These are phyloP conservation scores for Pseudozyma thailandica DNA, from an alignment of 1,284 basidiomycete species.

Conservation along the genomic window DNA sequence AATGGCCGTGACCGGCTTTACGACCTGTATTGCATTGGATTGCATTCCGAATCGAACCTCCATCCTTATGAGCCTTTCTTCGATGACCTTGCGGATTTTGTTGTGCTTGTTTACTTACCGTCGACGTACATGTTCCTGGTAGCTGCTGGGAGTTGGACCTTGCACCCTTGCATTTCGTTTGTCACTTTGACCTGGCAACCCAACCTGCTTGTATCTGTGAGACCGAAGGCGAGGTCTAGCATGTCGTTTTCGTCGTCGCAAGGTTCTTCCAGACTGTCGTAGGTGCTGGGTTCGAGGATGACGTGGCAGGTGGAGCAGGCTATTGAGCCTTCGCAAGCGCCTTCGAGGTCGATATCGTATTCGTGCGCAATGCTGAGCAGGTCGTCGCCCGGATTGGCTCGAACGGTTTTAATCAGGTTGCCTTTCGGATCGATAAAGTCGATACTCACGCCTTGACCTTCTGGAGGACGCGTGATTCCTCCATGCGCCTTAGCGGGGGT, in stretches of 20 bases:
- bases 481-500: constrained; percentile 67
- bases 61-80: neutral
- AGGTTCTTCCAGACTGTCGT: constrained; percentile 87
- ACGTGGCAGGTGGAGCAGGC: constrained; percentile 99
- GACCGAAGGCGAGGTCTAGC: constrained; percentile 96
- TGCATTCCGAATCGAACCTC: neutral
- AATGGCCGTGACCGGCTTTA: constrained; percentile 46
- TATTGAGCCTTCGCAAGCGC: constrained; percentile 91
- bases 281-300: constrained; percentile 83
- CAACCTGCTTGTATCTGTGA: constrained; percentile 81
- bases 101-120: constrained; percentile 69
- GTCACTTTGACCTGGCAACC: constrained; percentile 84
- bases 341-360: constrained; percentile 97
- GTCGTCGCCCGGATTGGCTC: constrained; percentile 94
- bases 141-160: constrained; percentile 85
- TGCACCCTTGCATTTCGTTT: constrained; percentile 84
- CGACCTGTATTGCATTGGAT: constrained; percentile 18
- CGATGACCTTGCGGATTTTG: neutral
- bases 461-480: constrained; percentile 73
- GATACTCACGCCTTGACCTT: constrained; percentile 79
- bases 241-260: constrained; percentile 92
- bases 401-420: constrained; percentile 82
- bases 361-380: constrained; percentile 91
- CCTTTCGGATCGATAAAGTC: constrained; percentile 91
- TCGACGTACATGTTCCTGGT: constrained; percentile 98